phyloP scores from a whole-genome alignment of 2,329 filamentous ascomycete genomes.

The Cordyceps farinosa region DNA sequence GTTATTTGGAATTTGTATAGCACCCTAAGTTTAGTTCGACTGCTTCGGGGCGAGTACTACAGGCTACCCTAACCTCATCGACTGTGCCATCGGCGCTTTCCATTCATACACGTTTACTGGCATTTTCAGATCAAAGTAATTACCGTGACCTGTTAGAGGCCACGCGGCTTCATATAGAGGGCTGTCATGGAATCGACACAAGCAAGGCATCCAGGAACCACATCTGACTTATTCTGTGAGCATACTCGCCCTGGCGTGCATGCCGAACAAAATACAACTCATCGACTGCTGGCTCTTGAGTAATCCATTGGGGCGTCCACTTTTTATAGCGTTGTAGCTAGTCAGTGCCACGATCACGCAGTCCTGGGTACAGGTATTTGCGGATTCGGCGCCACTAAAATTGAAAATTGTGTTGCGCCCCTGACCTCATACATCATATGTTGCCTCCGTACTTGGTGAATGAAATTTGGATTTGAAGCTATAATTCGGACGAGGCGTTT shows the following conservation, averaged over 20 bases:
- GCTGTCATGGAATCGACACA: not conserved
- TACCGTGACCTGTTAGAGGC: not conserved
- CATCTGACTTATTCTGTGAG: not conserved
- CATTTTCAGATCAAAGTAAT: not conserved
- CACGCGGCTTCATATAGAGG: too few relatives aligned
- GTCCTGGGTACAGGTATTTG: not conserved
- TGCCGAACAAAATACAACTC: not conserved
- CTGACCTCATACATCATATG: not conserved
- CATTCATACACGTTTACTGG: not conserved
- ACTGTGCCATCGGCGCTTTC: not conserved
- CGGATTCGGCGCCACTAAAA: not conserved
- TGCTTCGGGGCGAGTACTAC: not conserved
- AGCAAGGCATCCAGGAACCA: not conserved
- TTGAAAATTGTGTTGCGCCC: not conserved
- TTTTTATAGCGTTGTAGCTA: not conserved
- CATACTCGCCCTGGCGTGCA: not conserved
- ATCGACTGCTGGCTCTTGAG: not conserved
- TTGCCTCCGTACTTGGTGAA: not conserved
- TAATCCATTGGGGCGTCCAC: conserved; percentile 3
- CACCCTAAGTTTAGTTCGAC: not conserved
- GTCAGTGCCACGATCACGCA: not conserved
- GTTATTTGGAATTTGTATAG: not conserved
- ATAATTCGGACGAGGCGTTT: too few relatives aligned
- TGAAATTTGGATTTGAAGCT: not conserved
- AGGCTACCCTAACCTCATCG: not conserved